Percentiles rank a stretch among this genome's conserved stretches.
These are phyloP conservation scores for Aurifilum marmelostoma DNA, from an alignment of 2,329 filamentous ascomycete species.

Conservation along the genomic window DNA sequence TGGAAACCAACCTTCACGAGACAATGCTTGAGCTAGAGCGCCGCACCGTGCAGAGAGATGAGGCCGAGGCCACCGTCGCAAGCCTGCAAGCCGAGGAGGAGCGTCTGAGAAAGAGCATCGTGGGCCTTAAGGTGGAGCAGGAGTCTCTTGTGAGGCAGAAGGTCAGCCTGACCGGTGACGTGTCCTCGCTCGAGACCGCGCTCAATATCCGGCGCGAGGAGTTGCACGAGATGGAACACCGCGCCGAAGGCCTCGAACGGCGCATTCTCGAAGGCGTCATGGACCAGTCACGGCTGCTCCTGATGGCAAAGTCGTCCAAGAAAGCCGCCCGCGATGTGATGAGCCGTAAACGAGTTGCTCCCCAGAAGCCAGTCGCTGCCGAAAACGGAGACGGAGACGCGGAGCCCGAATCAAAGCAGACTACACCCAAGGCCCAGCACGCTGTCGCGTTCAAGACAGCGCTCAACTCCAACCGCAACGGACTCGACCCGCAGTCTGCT, in stretches of 20 bases:
- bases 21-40: constrained; percentile 81
- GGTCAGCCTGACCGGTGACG: constrained; percentile 77
- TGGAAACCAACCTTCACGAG: constrained; percentile 79
- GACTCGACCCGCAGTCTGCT: constrained; percentile 48
- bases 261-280: constrained; percentile 94
- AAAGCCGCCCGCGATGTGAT: constrained; percentile 52
- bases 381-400: constrained; percentile 29
- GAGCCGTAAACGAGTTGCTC: constrained; percentile 59
- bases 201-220: constrained; percentile 88
- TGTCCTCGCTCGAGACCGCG: constrained; percentile 89
- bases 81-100: constrained; percentile 52
- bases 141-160: constrained; percentile 79
- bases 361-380: constrained; percentile 41
- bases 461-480: constrained; percentile 55
- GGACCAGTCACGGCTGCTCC: constrained; percentile 89
- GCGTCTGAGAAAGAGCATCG: constrained; percentile 57
- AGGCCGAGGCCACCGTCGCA: constrained; percentile 59
- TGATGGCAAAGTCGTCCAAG: constrained; percentile 70
- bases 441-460: constrained; percentile 54
- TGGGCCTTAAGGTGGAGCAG: constrained; percentile 66
- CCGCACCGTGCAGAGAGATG: constrained; percentile 66
- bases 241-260: constrained; percentile 86
- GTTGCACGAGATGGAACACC: constrained; percentile 84
- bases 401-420: constrained; percentile 35
- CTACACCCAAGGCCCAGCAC: constrained; percentile 18